phyloP scores from a whole-genome alignment of 352 stramenopile genomes.

The Globisporangium camurandrum region DNA sequence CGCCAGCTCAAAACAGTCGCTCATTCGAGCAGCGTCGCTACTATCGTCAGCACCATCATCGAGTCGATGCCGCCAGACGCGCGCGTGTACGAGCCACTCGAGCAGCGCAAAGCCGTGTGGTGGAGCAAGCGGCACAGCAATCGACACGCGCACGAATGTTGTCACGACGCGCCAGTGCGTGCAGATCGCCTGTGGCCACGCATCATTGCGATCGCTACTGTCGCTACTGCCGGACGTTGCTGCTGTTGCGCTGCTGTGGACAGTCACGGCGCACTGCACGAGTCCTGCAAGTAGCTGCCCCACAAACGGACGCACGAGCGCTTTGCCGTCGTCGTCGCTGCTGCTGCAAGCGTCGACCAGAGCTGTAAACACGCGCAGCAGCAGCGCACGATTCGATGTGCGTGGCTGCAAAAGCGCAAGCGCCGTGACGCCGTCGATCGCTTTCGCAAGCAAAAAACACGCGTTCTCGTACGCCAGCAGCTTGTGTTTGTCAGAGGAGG shows the following conservation, averaged over 20 bases:
- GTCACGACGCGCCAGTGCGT: constrained; percentile 58
- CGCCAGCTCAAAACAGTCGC: constrained; percentile 56
- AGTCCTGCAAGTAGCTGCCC: constrained; percentile 51
- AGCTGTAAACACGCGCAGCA: constrained; percentile 34
- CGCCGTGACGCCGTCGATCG: constrained; percentile 46
- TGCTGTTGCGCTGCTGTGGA: constrained; percentile 12
- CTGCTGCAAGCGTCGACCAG: constrained; percentile 56
- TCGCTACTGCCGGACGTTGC: too few species aligned
- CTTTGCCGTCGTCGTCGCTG: constrained; percentile 46
- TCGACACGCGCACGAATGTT: constrained; percentile 54
- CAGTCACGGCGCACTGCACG: constrained; percentile 24
- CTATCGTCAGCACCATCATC: too few species aligned
- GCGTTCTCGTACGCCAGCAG: constrained; percentile 53
- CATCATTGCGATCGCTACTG: constrained; percentile 25
- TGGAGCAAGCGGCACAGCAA: constrained; percentile 30
- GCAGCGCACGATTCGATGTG: constrained; percentile 21
- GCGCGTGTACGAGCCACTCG: constrained; percentile 44
- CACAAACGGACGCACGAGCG: constrained; percentile 55
- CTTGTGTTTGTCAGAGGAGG: too few species aligned
- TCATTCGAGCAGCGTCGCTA: too few species aligned
- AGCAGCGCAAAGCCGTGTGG: constrained; percentile 51
- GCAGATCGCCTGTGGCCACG: constrained; percentile 28
- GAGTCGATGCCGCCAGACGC: constrained; percentile 56
- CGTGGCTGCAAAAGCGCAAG: constrained; percentile 33
- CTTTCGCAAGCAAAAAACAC: constrained; percentile 51